Conservation (phyloP, 2,329 filamentous ascomycete species). For the Tricladium varicosporioides region DNA sequence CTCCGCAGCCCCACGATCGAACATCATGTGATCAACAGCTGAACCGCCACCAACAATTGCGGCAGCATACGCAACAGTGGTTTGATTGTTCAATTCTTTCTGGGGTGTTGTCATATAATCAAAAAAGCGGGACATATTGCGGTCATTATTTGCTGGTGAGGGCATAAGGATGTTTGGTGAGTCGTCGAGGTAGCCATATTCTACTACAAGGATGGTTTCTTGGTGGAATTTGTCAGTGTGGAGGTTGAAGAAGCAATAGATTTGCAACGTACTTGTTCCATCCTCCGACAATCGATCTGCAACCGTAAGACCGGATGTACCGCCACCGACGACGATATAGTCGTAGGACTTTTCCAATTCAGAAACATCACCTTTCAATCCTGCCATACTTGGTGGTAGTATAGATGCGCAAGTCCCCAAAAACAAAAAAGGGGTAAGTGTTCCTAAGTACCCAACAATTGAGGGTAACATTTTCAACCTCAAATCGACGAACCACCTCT, state of each 20-base stretch:
- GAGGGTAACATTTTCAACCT: no score
- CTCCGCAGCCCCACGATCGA: constrained; percentile 10
- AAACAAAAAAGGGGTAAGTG: no score
- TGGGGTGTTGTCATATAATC: constrained; percentile 36
- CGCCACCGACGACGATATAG: constrained; percentile 19
- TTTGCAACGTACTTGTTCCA: not conserved
- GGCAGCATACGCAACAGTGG: constrained; percentile 20
- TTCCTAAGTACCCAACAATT: no score
- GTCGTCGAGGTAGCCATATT: constrained; percentile 4
- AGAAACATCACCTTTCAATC: not conserved
- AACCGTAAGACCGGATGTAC: constrained; percentile 46
- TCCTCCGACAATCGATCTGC: constrained; percentile 48
- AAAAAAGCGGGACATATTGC: constrained; percentile 1
- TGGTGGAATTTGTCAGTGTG: not conserved
- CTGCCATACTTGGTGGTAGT: not conserved
- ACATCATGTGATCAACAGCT: constrained; percentile 28
- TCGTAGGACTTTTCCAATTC: not conserved
- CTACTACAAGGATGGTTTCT: constrained; percentile 4
- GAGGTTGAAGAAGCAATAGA: not conserved
- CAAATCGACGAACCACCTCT: no score
- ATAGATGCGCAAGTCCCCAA: no score
- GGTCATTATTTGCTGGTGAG: constrained; percentile 2
- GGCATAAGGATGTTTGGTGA: constrained; percentile 1
- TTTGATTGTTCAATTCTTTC: constrained; percentile 28
- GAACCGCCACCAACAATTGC: constrained; percentile 34